Evolutionary conservation across 2,329 filamentous ascomycete species (phyloP).

Genomic region (Aspergillus pseudoterreus): DNA sequence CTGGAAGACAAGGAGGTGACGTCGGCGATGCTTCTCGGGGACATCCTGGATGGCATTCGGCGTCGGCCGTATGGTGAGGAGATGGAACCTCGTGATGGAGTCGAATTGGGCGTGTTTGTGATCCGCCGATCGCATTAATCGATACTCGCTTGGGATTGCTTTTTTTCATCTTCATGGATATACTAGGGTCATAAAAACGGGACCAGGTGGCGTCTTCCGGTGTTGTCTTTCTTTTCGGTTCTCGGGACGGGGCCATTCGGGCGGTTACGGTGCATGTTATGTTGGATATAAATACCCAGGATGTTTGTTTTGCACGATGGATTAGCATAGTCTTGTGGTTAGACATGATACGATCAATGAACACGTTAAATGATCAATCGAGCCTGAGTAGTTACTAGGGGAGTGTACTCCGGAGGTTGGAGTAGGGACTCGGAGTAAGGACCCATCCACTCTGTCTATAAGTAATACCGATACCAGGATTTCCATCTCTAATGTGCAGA

Average conservation of each 20-base stretch:
- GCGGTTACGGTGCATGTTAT: constrained; percentile 12
- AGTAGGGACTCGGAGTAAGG: too few species aligned
- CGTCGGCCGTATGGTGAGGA: constrained; percentile 46
- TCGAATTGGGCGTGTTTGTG: constrained; percentile 49
- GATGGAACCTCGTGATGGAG: constrained; percentile 40
- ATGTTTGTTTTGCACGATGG: constrained; percentile 19
- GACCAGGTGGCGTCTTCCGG: constrained; percentile 11
- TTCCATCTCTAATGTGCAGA: not conserved
- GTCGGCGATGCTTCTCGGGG: constrained; percentile 54
- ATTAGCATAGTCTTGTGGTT: constrained; percentile 4
- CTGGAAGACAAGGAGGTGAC: constrained; percentile 45
- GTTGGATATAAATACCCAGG: constrained; percentile 31
- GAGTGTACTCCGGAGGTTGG: not conserved
- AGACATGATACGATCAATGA: not conserved
- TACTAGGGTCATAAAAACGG: constrained; percentile 9
- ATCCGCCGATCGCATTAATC: constrained; percentile 41
- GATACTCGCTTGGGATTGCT: not conserved
- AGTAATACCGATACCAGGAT: not conserved
- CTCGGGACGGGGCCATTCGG: constrained; percentile 14
- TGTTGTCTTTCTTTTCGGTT: constrained; percentile 1
- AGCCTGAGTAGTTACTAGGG: not conserved
- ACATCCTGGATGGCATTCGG: constrained; percentile 57
- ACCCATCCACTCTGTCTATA: too few species aligned
- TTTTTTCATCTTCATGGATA: constrained; percentile 8
- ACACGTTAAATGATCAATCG: not conserved